phyloP scores from a whole-genome alignment of 805 yeast species.

The Kodamaea kaohsiungensis region DNA sequence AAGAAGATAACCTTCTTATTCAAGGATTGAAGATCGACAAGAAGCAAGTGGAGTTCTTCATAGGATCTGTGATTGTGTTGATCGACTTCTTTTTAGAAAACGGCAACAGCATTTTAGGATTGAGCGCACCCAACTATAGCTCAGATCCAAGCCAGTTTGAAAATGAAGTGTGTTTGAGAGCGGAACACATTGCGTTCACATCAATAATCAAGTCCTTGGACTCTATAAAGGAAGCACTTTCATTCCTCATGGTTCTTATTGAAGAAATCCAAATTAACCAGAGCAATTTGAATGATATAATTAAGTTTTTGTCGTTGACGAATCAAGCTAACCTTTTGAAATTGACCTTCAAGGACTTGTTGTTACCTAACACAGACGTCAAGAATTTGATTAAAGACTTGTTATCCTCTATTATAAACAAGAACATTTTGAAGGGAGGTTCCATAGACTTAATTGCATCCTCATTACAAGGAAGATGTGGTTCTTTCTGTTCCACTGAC shows the following conservation, averaged over 20 bases:
- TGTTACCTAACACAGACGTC: slow-evolving; percentile 66
- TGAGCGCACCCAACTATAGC: slow-evolving; percentile 56
- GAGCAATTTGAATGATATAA: slow-evolving; percentile 58
- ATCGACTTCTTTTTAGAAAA: slow-evolving; percentile 70
- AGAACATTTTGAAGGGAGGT: slow-evolving; percentile 86
- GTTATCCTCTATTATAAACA: slow-evolving; percentile 83
- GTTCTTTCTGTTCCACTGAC: slow-evolving; percentile 89
- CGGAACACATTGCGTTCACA: slow-evolving; percentile 86
- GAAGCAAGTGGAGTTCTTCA: slow-evolving; percentile 61
- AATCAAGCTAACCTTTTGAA: slow-evolving; percentile 67
- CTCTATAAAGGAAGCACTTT: slow-evolving; percentile 84
- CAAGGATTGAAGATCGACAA: slow-evolving; percentile 48
- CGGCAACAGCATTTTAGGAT: slow-evolving; percentile 61
- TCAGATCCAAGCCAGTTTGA: slow-evolving; percentile 50
- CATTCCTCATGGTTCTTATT: slow-evolving; percentile 78
- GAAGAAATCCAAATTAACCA: slow-evolving; percentile 60
- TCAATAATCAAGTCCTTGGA: slow-evolving; percentile 73
- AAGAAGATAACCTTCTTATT: slow-evolving; percentile 46
- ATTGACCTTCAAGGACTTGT: slow-evolving; percentile 71
- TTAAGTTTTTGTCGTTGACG: slow-evolving; percentile 67
- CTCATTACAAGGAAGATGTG: slow-evolving; percentile 88
- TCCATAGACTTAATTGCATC: slow-evolving; percentile 89
- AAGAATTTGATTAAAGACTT: slow-evolving; percentile 78
- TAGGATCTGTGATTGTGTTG: slow-evolving; percentile 69
- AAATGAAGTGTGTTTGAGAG: slow-evolving; percentile 75